These are phyloP conservation scores for Crithidia brevicula DNA, from an alignment of 208 protist genomes.

Conservation along the genomic window DNA sequence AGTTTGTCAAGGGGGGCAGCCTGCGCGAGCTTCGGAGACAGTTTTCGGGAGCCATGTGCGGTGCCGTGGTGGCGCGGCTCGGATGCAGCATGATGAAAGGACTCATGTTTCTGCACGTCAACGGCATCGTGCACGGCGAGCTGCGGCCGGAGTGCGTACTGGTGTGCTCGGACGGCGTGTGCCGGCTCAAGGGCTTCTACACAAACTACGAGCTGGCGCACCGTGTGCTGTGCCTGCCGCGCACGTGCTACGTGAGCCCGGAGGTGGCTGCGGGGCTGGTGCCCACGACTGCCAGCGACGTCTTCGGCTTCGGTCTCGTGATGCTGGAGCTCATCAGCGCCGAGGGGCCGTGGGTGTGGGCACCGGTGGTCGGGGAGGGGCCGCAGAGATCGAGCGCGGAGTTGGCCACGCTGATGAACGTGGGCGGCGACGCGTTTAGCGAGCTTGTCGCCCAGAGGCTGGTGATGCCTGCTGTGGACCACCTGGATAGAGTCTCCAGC, in stretches of 20 bases:
- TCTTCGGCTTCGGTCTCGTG: conserved; percentile 66
- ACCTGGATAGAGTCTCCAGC: background rate
- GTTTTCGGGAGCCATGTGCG: background rate
- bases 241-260: conserved; percentile 64
- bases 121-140: conserved; percentile 65
- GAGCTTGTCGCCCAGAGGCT: background rate
- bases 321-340: conserved; percentile 51
- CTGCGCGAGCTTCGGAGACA: conserved; percentile 24
- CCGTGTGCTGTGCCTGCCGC: conserved; percentile 33
- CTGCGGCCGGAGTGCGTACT: conserved; percentile 71
- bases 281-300: conserved; percentile 52
- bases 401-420: conserved; percentile 20
- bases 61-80: conserved; percentile 39
- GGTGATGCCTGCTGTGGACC: background rate
- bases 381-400: conserved; percentile 16
- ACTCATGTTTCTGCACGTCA: conserved; percentile 58
- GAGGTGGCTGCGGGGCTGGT: conserved; percentile 50
- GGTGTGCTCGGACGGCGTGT: conserved; percentile 61
- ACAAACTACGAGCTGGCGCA: conserved; percentile 17
- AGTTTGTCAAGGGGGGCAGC: conserved; percentile 49
- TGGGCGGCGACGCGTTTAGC: conserved; percentile 15
- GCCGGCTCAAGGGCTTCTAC: conserved; percentile 73
- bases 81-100: conserved; percentile 50
- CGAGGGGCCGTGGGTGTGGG: conserved; percentile 41
- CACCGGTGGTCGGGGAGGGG: background rate